Conservation (phyloP, 2,329 filamentous ascomycete genomes). For the Penicillium aurantiogriseum region DNA sequence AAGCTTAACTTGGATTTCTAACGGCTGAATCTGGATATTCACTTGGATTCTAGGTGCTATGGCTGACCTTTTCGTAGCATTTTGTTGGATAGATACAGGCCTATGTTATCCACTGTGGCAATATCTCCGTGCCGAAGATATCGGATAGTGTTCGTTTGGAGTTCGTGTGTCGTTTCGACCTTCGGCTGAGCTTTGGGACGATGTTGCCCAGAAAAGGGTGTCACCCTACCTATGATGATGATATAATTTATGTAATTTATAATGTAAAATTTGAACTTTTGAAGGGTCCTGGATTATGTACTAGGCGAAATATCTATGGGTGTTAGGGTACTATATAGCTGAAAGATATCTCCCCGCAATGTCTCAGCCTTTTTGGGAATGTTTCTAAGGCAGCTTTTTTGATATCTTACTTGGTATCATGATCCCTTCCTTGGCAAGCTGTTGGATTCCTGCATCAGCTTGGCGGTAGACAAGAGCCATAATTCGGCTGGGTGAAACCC, state of each 20-base stretch:
- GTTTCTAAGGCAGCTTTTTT: background rate
- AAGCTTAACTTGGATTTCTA: background rate
- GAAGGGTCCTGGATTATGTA: background rate
- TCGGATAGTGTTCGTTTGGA: background rate
- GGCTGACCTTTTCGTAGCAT: background rate
- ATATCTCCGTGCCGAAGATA: background rate
- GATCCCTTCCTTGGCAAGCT: background rate
- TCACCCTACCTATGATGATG: background rate
- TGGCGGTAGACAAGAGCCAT: conserved; percentile 16
- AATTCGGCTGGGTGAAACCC: background rate
- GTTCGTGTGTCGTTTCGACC: background rate
- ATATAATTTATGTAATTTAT: background rate
- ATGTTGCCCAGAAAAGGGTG: background rate
- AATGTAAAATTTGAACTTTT: background rate
- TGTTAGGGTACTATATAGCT: too few relatives aligned
- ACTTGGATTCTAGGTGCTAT: background rate
- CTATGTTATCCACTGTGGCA: background rate
- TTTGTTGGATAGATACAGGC: background rate
- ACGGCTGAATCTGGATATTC: background rate
- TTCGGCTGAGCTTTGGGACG: background rate
- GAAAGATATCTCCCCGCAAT: background rate
- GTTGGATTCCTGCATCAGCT: conserved; percentile 19
- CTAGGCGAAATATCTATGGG: background rate
- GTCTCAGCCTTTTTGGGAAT: conserved; percentile 8
- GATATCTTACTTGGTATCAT: background rate